phyloP scores from a whole-genome alignment of 352 stramenopile species.

The Phytophthora quininea region DNA sequence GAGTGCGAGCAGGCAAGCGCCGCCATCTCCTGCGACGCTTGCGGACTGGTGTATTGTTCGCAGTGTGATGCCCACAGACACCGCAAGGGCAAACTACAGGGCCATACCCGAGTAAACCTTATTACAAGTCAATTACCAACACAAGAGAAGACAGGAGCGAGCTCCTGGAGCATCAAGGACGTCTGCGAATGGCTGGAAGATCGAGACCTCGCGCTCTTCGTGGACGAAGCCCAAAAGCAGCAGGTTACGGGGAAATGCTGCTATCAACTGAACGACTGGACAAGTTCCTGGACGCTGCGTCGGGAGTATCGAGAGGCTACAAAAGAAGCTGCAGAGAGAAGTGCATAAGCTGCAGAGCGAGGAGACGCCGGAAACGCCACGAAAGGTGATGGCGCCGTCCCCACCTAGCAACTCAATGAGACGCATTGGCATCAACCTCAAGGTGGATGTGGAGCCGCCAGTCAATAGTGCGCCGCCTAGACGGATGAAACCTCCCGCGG shows the following conservation, averaged over 20 bases:
- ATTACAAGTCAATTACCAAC: slow-evolving; percentile 4
- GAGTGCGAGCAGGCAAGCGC: slow-evolving; percentile 70
- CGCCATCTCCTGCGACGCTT: slow-evolving; percentile 71
- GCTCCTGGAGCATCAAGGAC: slow-evolving; percentile 43
- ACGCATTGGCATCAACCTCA: slow-evolving; percentile 58
- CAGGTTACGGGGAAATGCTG: slow-evolving; percentile 52
- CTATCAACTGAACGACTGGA: slow-evolving; percentile 52
- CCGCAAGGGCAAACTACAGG: slow-evolving; percentile 83
- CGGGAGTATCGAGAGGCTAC: slow-evolving; percentile 58
- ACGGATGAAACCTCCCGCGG: slow-evolving; percentile 37
- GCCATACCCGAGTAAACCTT: slow-evolving; percentile 57
- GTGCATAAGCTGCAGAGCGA: slow-evolving; percentile 69
- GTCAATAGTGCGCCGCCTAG: background rate
- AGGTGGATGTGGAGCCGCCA: slow-evolving; percentile 52
- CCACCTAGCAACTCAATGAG: slow-evolving; percentile 37
- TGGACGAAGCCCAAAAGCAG: slow-evolving; percentile 42
- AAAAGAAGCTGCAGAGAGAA: slow-evolving; percentile 82
- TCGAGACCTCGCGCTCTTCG: slow-evolving; percentile 68
- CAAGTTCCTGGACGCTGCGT: slow-evolving; percentile 57
- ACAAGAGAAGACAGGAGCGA: slow-evolving; percentile 7
- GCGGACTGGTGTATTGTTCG: slow-evolving; percentile 74
- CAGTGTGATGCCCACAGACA: slow-evolving; percentile 71
- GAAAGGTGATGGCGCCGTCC: slow-evolving; percentile 6
- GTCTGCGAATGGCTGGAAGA: slow-evolving; percentile 65
- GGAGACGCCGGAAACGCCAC: background rate